phyloP scores from a whole-genome alignment of 2,329 filamentous ascomycete genomes.

The Colletotrichum endophyticum region DNA sequence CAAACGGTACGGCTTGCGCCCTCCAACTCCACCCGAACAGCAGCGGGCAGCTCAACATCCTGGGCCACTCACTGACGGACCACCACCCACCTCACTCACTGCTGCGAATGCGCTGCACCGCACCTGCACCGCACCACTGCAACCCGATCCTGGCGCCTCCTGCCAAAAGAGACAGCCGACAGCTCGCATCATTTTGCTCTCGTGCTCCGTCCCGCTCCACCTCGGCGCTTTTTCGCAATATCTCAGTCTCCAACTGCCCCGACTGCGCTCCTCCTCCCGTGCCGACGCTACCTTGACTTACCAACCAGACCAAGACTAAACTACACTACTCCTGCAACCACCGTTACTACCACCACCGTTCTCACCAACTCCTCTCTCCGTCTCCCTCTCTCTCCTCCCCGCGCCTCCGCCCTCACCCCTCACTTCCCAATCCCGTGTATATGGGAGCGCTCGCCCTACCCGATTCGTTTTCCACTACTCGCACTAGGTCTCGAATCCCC shows the following conservation, averaged over 20 bases:
- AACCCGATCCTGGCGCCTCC: not conserved
- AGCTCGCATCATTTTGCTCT: constrained; percentile 21
- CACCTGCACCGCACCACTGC: not conserved
- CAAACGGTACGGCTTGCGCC: not conserved
- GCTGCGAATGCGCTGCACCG: not conserved
- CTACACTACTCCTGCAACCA: not conserved
- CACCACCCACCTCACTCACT: not conserved
- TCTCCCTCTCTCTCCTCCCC: not conserved
- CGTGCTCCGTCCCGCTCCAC: constrained; percentile 19
- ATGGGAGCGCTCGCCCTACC: constrained; percentile 15
- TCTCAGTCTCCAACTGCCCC: constrained; percentile 17
- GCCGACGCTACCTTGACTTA: not conserved
- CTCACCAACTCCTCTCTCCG: not conserved
- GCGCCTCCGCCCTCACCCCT: constrained; percentile 24
- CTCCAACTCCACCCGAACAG: constrained; percentile 1
- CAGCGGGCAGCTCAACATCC: not conserved
- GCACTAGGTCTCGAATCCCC: not conserved
- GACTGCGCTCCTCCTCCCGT: constrained; percentile 4
- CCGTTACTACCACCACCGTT: not conserved
- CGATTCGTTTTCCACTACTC: not conserved
- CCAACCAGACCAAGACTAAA: not conserved
- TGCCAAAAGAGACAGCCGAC: constrained; percentile 18
- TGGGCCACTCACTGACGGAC: not conserved
- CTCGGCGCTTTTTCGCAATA: constrained; percentile 22
- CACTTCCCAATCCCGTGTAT: constrained; percentile 14